Evolutionary conservation across 2,329 filamentous ascomycete genomes (phyloP).

Genomic region (Pestalotiopsis sp.): DNA sequence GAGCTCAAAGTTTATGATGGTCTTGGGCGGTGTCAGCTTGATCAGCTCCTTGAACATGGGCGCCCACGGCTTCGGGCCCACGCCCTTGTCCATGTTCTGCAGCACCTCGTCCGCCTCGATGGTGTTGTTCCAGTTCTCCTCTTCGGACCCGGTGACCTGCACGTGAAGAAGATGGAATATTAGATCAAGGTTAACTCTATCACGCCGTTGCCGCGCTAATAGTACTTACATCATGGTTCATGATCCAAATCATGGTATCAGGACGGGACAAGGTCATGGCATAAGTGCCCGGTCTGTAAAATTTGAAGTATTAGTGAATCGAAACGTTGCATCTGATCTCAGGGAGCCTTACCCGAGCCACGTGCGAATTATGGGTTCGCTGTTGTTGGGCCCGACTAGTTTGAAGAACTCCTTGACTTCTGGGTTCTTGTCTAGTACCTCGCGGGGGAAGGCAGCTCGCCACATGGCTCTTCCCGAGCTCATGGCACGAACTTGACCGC

Average conservation of each 20-base stretch:
- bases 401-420: constrained; percentile 39
- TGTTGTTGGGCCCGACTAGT: constrained; percentile 39
- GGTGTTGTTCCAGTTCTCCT: constrained; percentile 37
- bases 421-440: constrained; percentile 41
- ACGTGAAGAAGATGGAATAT: neutral
- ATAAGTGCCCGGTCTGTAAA: constrained; percentile 39
- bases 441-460: constrained; percentile 41
- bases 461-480: constrained; percentile 44
- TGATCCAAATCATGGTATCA: constrained; percentile 37
- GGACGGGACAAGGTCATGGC: constrained; percentile 33
- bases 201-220: neutral
- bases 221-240: constrained; percentile 36
- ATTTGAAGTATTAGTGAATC: constrained; percentile 15
- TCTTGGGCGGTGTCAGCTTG: constrained; percentile 29
- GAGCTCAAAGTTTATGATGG: constrained; percentile 40
- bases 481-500: constrained; percentile 40
- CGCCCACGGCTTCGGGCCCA: constrained; percentile 31
- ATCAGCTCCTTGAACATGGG: constrained; percentile 35
- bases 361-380: constrained; percentile 43
- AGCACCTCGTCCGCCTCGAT: constrained; percentile 35
- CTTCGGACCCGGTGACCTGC: constrained; percentile 31
- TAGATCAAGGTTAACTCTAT: neutral
- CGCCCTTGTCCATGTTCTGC: constrained; percentile 34
- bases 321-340: constrained; percentile 31
- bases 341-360: constrained; percentile 42